Base-by-base conservation (phyloP, 1,284 basidiomycete genomes). In the Inonotus obliquus region DNA sequence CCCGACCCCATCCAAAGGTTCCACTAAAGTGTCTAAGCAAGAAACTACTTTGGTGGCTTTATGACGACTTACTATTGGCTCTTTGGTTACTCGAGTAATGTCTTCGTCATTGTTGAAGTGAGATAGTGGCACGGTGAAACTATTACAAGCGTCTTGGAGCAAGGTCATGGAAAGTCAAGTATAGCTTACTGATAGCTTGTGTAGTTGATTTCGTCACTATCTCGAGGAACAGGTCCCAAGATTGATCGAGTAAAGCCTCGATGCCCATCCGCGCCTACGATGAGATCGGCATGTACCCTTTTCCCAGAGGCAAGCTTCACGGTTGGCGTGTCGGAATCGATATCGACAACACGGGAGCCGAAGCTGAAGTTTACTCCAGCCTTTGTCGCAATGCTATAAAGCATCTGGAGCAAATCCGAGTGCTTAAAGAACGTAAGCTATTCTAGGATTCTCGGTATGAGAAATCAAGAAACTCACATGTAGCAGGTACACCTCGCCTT, bases 221-320 rank as follows among this genome's bases (percentile, higher is more conserved):
- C 60, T 47, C 44, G 35, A 10, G 29, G 17, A 61, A 65, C 21
- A 70, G 70, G 23, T 62, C 60, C 25, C 13, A 78, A 65, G n/a
- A 72, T 59, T 49, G 69, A 65, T 19, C 77, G 72, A 23, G 70
- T 71, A 21, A 74, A 57, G 7, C 76, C 79, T 54, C 65, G 63
- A 13, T 72, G 70, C 4, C 87, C 87, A 66, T 87, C 87, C 0
- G 86, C 85, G n/a, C 85, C 86, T 32, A 89, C 71, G 56, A 89
- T 76, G n/a, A 88, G 75, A 66, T 89, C 82, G 11, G 77, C 83
- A 1, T 67, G 63, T 48, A 86, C 59, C 14, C 70, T 71, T 59
- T 79, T 76, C 9, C 85, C 84, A 6, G 75, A 75, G 7, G 74
- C 70, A 11, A 86, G 70, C 0, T 67, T 76, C 23, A 81, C 70